phyloP scores from a whole-genome alignment of 164 flowering plant genomes.

The Saururus chinensis region DNA sequence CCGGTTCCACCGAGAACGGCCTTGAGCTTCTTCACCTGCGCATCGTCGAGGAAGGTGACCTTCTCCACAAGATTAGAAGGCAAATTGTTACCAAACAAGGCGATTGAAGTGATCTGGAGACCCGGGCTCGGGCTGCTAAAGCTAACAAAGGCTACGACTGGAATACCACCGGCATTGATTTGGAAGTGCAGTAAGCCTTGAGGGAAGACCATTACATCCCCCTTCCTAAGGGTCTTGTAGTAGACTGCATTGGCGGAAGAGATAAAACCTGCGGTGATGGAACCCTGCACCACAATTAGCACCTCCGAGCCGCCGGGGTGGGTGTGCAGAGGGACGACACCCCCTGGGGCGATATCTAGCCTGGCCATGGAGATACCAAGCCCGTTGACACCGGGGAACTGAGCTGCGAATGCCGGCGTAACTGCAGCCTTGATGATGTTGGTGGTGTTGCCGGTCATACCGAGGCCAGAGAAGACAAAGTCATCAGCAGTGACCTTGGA shows the following conservation, averaged over 20 bases:
- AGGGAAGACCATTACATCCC: constrained; percentile 55
- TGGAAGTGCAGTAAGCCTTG: constrained; percentile 59
- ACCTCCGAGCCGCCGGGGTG: constrained; percentile 45
- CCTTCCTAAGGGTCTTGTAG: constrained; percentile 30
- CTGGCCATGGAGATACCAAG: constrained; percentile 68
- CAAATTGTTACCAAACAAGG: constrained; percentile 41
- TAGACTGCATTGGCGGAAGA: constrained; percentile 29
- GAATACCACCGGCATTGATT: constrained; percentile 25
- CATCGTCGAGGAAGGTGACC: constrained; percentile 47
- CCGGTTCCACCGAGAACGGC: constrained; percentile 55
- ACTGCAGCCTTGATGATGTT: constrained; percentile 68
- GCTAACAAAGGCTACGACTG: constrained; percentile 35
- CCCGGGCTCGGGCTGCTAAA: constrained; percentile 55
- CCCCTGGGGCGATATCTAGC: constrained; percentile 47
- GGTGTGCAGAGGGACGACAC: constrained; percentile 74
- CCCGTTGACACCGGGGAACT: constrained; percentile 68
- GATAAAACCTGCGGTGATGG: constrained; percentile 44
- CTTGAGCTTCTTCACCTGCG: constrained; percentile 58
- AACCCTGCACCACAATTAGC: constrained; percentile 31
- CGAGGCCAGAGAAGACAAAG: constrained; percentile 53
- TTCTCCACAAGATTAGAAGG: constrained; percentile 35
- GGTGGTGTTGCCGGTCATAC: constrained; percentile 51
- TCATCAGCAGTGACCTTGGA: constrained; percentile 40
- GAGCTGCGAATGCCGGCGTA: constrained; percentile 52
- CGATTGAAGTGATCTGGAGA: constrained; percentile 42